A percentile compares a stretch with the other conserved stretches of the same genome.
Conservation (phyloP, 73 alveolate species). For the Symbiodinium pilosum region DNA sequence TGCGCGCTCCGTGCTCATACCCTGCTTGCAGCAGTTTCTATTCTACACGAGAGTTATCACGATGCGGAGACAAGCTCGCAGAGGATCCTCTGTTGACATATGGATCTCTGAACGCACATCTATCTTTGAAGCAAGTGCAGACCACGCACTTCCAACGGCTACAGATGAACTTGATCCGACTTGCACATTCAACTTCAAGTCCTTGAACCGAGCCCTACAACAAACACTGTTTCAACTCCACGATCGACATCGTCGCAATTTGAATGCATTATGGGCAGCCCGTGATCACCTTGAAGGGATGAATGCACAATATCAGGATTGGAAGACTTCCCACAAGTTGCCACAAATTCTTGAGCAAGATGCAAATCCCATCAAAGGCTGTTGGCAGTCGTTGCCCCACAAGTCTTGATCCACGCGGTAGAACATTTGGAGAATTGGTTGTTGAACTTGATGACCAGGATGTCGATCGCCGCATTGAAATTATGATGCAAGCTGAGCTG, state of each 20-base stretch:
- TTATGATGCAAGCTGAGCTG: not conserved
- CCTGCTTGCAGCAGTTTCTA: not conserved
- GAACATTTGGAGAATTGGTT: not conserved
- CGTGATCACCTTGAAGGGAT: constrained; percentile 19
- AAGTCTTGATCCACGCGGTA: not conserved
- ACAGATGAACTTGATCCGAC: not conserved
- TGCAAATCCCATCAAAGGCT: not conserved
- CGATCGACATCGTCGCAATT: not conserved
- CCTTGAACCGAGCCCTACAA: not conserved
- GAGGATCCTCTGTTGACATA: constrained; percentile 13
- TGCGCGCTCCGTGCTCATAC: constrained; percentile 28
- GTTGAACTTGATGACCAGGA: not conserved
- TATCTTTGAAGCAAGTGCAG: not conserved
- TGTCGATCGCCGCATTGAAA: not conserved
- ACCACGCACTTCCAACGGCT: not conserved
- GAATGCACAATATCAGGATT: not conserved
- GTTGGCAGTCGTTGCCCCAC: not conserved
- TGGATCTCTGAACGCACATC: not conserved
- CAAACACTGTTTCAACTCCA: not conserved
- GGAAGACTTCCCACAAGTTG: not conserved
- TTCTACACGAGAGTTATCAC: constrained; percentile 36
- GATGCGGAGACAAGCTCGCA: constrained; percentile 45
- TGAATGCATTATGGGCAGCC: not conserved
- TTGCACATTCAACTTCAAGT: not conserved
- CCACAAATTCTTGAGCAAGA: not conserved